These are phyloP conservation scores for Fraxinus excelsior DNA, from an alignment of 257 asterid genomes.

Conservation along the genomic window DNA sequence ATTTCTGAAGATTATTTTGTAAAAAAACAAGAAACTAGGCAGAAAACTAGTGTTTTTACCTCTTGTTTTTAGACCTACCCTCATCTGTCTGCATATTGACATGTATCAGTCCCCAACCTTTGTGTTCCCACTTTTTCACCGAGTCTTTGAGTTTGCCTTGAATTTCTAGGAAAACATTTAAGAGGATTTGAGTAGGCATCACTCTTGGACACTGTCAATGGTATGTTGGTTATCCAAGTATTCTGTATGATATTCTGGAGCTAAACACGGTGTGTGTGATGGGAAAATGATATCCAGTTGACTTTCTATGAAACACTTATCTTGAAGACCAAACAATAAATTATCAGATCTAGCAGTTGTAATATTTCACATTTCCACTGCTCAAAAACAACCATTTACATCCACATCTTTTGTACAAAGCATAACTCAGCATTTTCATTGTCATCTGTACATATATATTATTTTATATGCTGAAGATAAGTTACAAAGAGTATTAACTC, in stretches of 20 bases:
- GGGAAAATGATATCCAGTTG: neutral
- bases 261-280: neutral
- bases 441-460: neutral
- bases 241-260: neutral
- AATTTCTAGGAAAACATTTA: neutral
- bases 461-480: neutral
- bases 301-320: neutral
- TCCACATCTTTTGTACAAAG: neutral
- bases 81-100: too few species aligned
- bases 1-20: too few species aligned
- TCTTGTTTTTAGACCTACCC: too few species aligned
- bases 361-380: neutral
- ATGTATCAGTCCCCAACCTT: neutral
- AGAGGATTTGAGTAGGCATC: neutral
- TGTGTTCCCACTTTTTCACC: neutral
- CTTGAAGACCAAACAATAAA: neutral
- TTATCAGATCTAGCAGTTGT: neutral
- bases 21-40: too few species aligned
- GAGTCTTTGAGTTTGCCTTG: neutral
- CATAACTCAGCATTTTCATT: neutral
- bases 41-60: too few species aligned
- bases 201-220: neutral
- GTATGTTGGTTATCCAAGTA: neutral
- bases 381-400: neutral
- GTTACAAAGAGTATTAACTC: neutral